Evolutionary conservation across 2,329 filamentous ascomycete species (phyloP).

Genomic region (Fusarium agapanthi): DNA sequence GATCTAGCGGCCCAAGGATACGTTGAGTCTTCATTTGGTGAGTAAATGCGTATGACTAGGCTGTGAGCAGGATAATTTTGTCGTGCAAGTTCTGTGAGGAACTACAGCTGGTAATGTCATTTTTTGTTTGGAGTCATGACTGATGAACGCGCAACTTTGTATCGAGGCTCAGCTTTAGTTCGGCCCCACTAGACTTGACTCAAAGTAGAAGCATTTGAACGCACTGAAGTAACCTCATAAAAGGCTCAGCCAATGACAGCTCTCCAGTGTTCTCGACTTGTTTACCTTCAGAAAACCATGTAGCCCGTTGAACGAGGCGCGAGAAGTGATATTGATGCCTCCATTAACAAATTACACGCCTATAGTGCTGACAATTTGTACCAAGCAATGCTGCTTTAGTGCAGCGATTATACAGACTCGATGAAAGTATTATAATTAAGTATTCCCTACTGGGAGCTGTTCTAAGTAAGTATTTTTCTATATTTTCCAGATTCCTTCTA

Average conservation of each 20-base stretch:
- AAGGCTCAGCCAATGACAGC: not conserved
- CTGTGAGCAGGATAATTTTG: fast-evolving
- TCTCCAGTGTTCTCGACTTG: fast-evolving
- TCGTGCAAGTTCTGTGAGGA: fast-evolving
- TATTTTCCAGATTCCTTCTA: too few relatives aligned
- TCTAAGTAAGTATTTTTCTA: not conserved
- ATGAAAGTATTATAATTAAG: not conserved
- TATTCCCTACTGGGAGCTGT: not conserved
- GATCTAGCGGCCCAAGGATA: conserved; percentile 39
- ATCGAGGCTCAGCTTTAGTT: not conserved
- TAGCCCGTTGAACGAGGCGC: not conserved
- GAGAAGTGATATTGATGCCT: not conserved
- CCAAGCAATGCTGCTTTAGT: fast-evolving
- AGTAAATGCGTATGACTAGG: not conserved
- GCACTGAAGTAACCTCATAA: not conserved
- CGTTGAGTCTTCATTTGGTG: conserved; percentile 5
- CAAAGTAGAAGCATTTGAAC: conserved; percentile 21
- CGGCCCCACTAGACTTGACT: not conserved
- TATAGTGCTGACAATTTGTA: too few relatives aligned
- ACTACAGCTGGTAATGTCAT: fast-evolving
- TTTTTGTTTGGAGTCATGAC: fast-evolving
- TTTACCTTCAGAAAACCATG: not conserved
- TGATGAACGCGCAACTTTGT: not conserved
- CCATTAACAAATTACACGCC: fast-evolving
- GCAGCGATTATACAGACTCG: too few relatives aligned